Conservation (phyloP, 2,329 filamentous ascomycete genomes). For the Alternaria triticimaculans region DNA sequence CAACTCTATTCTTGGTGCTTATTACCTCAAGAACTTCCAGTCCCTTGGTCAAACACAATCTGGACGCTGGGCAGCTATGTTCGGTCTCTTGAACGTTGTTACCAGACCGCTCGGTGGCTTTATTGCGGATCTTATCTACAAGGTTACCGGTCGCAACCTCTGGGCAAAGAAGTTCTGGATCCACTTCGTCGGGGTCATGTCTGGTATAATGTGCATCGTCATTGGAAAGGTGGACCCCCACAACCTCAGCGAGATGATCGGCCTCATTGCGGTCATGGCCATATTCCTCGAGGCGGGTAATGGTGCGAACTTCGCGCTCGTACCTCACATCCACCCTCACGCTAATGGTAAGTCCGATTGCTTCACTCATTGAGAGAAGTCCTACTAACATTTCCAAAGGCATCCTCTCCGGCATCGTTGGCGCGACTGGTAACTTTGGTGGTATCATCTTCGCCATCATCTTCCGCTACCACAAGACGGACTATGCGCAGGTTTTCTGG, state of each 20-base stretch:
- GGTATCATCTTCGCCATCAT: slow-evolving; percentile 84
- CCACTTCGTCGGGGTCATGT: slow-evolving; percentile 61
- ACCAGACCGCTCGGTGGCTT: slow-evolving; percentile 72
- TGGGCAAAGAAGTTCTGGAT: slow-evolving; percentile 72
- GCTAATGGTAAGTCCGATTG: slow-evolving; percentile 69
- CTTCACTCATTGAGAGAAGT: neutral
- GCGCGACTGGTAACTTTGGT: slow-evolving; percentile 82
- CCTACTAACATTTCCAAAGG: slow-evolving; percentile 39
- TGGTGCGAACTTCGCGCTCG: slow-evolving; percentile 83
- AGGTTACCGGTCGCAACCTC: slow-evolving; percentile 54
- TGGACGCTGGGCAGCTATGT: slow-evolving; percentile 73
- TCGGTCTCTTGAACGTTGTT: slow-evolving; percentile 74
- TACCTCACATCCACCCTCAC: slow-evolving; percentile 83
- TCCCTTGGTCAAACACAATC: slow-evolving; percentile 61
- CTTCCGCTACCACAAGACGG: slow-evolving; percentile 74
- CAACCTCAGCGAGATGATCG: slow-evolving; percentile 70
- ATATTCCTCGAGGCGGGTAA: slow-evolving; percentile 87
- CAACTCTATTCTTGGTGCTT: slow-evolving; percentile 66
- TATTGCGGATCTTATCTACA: slow-evolving; percentile 64
- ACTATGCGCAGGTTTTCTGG: slow-evolving; percentile 77
- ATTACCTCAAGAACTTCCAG: slow-evolving; percentile 65
- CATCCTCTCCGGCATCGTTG: slow-evolving; percentile 76
- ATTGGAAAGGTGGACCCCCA: slow-evolving; percentile 70
- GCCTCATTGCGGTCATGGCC: slow-evolving; percentile 76
- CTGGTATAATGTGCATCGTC: slow-evolving; percentile 66